Conservation (phyloP, 2,329 filamentous ascomycete genomes). For the Acrocalymma vagum region DNA sequence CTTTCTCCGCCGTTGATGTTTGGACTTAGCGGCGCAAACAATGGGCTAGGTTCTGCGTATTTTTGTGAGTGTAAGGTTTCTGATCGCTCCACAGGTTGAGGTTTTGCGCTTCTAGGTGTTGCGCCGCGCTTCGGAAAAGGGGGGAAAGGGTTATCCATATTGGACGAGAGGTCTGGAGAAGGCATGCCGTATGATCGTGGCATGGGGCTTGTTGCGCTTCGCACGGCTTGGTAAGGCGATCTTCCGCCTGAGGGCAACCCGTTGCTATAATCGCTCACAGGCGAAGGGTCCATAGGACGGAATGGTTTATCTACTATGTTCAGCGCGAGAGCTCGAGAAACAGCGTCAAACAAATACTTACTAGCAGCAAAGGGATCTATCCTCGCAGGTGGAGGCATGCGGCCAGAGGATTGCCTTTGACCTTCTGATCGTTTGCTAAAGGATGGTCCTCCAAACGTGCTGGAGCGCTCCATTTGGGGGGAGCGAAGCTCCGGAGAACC, state of each 20-base stretch:
- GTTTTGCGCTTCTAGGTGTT: conserved; percentile 30
- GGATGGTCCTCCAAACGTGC: conserved; percentile 37
- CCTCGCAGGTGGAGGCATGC: conserved; percentile 58
- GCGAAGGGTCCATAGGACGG: conserved; percentile 31
- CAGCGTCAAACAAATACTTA: too few species aligned
- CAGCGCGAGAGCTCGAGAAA: too few species aligned
- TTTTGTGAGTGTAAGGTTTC: conserved; percentile 34
- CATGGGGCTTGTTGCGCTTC: conserved; percentile 45
- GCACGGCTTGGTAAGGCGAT: conserved; percentile 39
- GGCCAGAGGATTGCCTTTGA: conserved; percentile 51
- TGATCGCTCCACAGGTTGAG: conserved; percentile 29
- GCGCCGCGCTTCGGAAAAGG: conserved; percentile 56
- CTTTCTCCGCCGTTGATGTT: conserved; percentile 50
- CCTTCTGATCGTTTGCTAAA: conserved; percentile 36
- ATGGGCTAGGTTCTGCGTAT: conserved; percentile 43
- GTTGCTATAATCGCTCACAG: conserved; percentile 36
- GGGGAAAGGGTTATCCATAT: conserved; percentile 62
- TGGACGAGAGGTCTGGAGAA: conserved; percentile 40
- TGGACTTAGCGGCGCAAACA: conserved; percentile 61
- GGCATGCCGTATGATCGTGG: conserved; percentile 41
- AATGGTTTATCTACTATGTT: conserved; percentile 50
- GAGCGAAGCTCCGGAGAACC: conserved; percentile 15
- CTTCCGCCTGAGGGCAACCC: conserved; percentile 33
- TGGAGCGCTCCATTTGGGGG: conserved; percentile 41
- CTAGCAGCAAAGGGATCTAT: conserved; percentile 68